These are phyloP conservation scores for Mortierella alpina DNA, from an alignment of 192 early-diverging fungal species.

Conservation along the genomic window DNA sequence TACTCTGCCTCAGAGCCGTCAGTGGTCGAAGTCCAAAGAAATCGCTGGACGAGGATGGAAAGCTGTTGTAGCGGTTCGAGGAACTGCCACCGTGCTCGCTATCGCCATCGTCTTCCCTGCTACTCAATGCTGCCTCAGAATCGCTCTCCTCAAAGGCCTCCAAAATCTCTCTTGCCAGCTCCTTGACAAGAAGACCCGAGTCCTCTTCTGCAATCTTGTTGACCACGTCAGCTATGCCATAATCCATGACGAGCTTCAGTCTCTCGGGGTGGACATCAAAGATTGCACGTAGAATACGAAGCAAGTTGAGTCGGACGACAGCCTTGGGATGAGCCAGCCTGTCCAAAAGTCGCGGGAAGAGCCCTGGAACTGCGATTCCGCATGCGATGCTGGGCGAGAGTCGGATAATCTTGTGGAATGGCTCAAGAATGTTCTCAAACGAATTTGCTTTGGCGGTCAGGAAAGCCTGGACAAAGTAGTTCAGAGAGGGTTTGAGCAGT, in stretches of 20 bases:
- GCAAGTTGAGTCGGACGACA: conserved; percentile 61
- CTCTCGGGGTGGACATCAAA: conserved; percentile 57
- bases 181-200: conserved; percentile 61
- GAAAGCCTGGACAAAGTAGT: conserved; percentile 56
- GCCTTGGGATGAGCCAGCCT: conserved; percentile 58
- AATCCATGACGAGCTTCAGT: conserved; percentile 37
- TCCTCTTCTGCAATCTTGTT: conserved; percentile 55
- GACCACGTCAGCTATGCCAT: conserved; percentile 46
- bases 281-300: conserved; percentile 58
- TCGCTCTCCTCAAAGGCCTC: conserved; percentile 48
- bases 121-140: conserved; percentile 27
- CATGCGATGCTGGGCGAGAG: conserved; percentile 48
- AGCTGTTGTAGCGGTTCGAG: conserved; percentile 21
- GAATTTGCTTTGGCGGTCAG: conserved; percentile 58
- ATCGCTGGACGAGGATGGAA: background rate
- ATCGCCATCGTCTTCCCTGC: conserved; percentile 7
- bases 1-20: background rate
- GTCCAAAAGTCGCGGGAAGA: conserved; percentile 51
- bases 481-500: conserved; percentile 40
- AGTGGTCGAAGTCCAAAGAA: conserved; percentile 22
- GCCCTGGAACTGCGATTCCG: conserved; percentile 48
- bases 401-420: conserved; percentile 61
- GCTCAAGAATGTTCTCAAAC: conserved; percentile 66
- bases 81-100: background rate
- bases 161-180: conserved; percentile 58